Evolutionary conservation across 31 red algal species (phyloP), one percentile per base, ranked within the genome.

Genomic region (Bonnemaisonia californica): DNA sequence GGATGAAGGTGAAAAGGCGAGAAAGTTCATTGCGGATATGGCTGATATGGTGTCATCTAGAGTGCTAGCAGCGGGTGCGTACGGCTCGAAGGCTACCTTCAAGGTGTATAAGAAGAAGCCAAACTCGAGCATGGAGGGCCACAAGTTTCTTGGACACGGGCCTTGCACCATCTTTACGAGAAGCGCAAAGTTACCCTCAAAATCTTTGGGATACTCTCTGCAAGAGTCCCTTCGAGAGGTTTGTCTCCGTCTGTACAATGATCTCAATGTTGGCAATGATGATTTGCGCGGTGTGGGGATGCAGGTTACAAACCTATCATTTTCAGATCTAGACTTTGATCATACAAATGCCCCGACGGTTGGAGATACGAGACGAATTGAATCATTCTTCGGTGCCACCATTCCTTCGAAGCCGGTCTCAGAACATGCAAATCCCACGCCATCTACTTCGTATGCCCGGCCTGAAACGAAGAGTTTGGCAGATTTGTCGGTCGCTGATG

Each of bases 21-120:
- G 41, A 32, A 80, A 83, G 12, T 98, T 98, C 78, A 83, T 98
- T 22, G 71, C 51, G 4, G 91, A 94, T 57, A 82, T 92, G 58
- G 86, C 92, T 11, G 62, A 64, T n/a, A 83, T 86, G 62, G 92
- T 94, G 34, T 80, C 74, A 23, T 72, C 80, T 48, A 65, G 92
- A 3, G 38, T 92, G 3, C 51, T 33, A 40, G 83, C 30, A 36
- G 91, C 92, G 8, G 79, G 87, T 37, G 91, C 91, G 1, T 45
- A 38, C 26, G 81, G 83, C 18, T 57, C 76, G 12, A 77, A 77
- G 22, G 81, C 95, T 31, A 81, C 81, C 24, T 63, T 87, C 68
- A 88, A 91, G 71, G 62, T 81, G 5, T 89, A 89, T 47, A 80
- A 69, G 59, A 54, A 54, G 40, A 89, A 76, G 33, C 66, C 54